Base-by-base conservation (phyloP, 345 rosid species). In the Leavenworthia alabamica region DNA sequence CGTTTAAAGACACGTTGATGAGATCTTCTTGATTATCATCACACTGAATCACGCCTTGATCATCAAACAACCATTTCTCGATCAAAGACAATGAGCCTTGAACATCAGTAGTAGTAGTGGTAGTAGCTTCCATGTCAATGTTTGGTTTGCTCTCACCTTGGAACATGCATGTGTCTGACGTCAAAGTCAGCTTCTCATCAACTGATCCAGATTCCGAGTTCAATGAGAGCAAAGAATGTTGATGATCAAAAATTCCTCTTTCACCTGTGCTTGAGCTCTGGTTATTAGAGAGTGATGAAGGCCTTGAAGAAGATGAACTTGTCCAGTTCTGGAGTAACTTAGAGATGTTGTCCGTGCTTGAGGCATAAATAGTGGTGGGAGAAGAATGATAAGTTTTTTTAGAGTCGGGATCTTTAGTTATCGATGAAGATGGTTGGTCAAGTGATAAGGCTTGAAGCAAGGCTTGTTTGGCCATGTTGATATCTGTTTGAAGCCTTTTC, bases 401-500 rank as follows among this genome's bases (percentile, higher is more conserved):
- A 43, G 69, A 37, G 27, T 33, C 28, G 2, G 12, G 62, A 41
- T 64, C 62, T 4, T 40, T 64, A 71, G 29, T 49, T 16, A 15
- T 60, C 33, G 16, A 62, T 43, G 63, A 27, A 64, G 59, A 56
- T 56, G 80, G 47, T 62, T 80, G 82, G 43, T 82, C 89, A 19
- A 84, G 78, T 4, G 94, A 93, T 45, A 93, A 66, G 23, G 99
- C 97, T 60, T 92, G 89, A 8, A 74, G 72, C 2, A 93, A 80
- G 36, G 97, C 97, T 73, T 77, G 86, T 61, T 79, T 85, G 5
- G 99, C 99, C 82, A 74, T 83, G 66, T 81, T 78, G 40, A 89
- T 89, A 54, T 93, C 96, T 20, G 96, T 82, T 64, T 93, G 99
- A 36, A 93, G 95, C 75, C 79, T 80, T 65, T 79, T 81, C 77